Evolutionary conservation across 805 yeast species (phyloP), one percentile per base, ranked within the genome.

Genomic region (Teunomyces aglyptinius): DNA sequence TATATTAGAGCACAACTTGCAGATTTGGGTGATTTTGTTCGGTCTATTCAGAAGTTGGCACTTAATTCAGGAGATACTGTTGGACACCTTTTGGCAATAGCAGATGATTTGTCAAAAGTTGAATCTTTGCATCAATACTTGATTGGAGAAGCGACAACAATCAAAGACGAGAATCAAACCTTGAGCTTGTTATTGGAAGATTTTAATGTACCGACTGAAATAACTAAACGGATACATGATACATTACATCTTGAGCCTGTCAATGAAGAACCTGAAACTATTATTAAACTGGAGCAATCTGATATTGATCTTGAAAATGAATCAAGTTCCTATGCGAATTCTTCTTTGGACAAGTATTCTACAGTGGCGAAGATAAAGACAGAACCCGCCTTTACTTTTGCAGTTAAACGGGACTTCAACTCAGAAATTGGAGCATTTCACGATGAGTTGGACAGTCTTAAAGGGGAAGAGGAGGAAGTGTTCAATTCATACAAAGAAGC

Each of bases 41-140:
- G 89, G 45, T 74, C 82, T 27, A 60, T 89, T 1, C 84, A 85
- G 51, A 69, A 83, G 36, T 70, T 72, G 4, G 59, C 70, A 1
- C 58, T 71, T 20, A 62, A 60, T 10, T 55, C 70, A 2, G 75
- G 75, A 8, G 65, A 68, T 46, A 51, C 58, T 2, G 66, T 65
- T 1, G 42, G 42, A 5, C 67, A 70, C 39, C 56, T 72, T 24
- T 54, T 59, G 7, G 47, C 64, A 3, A 61, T 71, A 16, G 61
- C 71, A 6, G 67, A 63, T 19, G 71, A 72, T 2, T 51, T 72
- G 8, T 39, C 31, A 3, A 63, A 56, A 40, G 49, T 68, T 6
- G 40, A 51, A n/a, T 58, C 56, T 3, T 13, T 47, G 6, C 33
- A 55, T 31, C 32, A 32, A 5, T 53, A 53, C 12, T 48, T 69